A percentile compares a stretch with the other conserved stretches of the same genome.
Conservation (phyloP, 2,329 filamentous ascomycete genomes). For the Aspergillus aculeatinus region DNA sequence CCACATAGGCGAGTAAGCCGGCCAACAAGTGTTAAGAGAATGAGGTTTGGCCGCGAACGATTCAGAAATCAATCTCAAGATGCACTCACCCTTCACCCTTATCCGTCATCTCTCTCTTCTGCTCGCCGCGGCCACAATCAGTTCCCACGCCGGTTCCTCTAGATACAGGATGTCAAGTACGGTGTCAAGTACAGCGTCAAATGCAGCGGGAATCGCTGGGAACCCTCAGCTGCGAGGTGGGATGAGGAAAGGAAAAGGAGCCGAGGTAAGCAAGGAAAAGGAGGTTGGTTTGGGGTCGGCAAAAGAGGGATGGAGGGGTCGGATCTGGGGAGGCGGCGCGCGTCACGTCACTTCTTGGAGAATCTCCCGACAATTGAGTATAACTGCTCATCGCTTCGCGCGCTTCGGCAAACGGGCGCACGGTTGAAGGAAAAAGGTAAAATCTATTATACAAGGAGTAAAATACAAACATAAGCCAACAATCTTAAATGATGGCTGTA, state of each 20-base stretch:
- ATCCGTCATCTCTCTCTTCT: slow-evolving; percentile 28
- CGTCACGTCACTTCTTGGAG: background rate
- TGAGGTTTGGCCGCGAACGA: slow-evolving; percentile 9
- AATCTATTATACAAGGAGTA: background rate
- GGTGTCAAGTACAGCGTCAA: background rate
- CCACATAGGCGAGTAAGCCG: background rate
- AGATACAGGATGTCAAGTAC: background rate
- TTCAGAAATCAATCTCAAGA: slow-evolving; percentile 17
- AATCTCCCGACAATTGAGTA: background rate
- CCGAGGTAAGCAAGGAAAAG: background rate
- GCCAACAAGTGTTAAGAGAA: background rate
- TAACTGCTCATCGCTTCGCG: background rate
- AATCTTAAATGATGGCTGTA: background rate
- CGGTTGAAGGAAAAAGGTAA: no score
- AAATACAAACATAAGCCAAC: background rate
- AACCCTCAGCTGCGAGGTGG: background rate
- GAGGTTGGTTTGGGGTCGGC: background rate
- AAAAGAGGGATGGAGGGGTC: background rate
- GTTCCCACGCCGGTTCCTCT: background rate
- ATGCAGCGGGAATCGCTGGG: background rate
- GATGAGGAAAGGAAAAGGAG: background rate
- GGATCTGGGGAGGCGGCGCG: background rate
- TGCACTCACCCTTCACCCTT: slow-evolving; percentile 32
- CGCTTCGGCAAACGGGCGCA: no score
- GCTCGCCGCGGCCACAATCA: slow-evolving; percentile 10